Evolutionary conservation across 2,329 filamentous ascomycete genomes (phyloP), one percentile per base, ranked within the genome.

Genomic region (Aspergillus japonicus): DNA sequence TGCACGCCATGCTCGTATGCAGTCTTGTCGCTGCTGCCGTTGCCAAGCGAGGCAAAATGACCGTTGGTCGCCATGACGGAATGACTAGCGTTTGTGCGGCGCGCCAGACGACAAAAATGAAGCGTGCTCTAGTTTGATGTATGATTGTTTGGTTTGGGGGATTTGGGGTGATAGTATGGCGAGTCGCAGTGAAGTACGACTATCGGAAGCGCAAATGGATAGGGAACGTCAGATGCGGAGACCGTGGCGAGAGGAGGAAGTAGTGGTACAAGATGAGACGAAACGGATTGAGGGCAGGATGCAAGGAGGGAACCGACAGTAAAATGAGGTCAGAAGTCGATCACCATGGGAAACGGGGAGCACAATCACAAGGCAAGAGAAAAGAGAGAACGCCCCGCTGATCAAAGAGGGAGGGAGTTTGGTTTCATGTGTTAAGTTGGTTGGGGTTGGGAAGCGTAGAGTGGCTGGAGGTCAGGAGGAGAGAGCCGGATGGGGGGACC

Each of bases 1-100:
- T 99, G 95, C 72, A 98, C 91, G 73, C 95, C 95, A 85, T 96
- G 90, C 73, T 92, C 90, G 77, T 94, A 98, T 42, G 71, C 71
- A 33, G 69, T 69, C 60, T 71, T 70, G 54, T 77, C 71, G 53
- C 69, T 72, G 59, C 72, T 69, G 52, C 73, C 71, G 62, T 74
- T 74, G 57, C 75, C 77, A 57, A 75, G 68, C 50, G 76, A 71
- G 58, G 78, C 77, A 68, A 81, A 78, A 66, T 81, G 78, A 49
- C 77, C 78, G 66, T 81, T 81, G 50, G 70, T 75, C 49, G 74
- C 73, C 74, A 81, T 78, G 57, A 71, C 63, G 63, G 58, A 51
- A 31, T 26, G 21, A 39, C 14, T n/a, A n/a, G 49, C 54, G 47
- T 57, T 58, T 53, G 24, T 54, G 54, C 54, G 54, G 35, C 52